Percentiles rank a stretch among this genome's conserved stretches.
phyloP scores from a whole-genome alignment of 2,329 filamentous ascomycete species.

The Drechslerella dactyloides region DNA sequence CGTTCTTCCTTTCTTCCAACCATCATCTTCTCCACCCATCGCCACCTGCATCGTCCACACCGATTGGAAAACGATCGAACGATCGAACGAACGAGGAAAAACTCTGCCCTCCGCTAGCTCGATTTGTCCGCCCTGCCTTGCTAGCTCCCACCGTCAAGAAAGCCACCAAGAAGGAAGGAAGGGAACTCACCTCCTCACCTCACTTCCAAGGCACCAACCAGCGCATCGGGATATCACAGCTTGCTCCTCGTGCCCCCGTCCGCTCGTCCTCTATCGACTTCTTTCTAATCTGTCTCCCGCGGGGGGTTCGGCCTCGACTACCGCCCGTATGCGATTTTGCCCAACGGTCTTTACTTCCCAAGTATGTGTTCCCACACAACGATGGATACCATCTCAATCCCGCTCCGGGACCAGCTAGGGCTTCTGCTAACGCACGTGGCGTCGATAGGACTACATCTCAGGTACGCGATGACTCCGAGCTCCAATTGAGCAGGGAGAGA shows the following conservation, averaged over 20 bases:
- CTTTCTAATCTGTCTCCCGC: constrained; percentile 19
- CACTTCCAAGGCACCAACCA: constrained; percentile 21
- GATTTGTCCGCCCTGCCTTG: constrained; percentile 9
- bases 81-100: constrained; percentile 16
- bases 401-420: constrained; percentile 16
- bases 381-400: no score
- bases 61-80: no score
- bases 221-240: constrained; percentile 30
- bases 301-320: constrained; percentile 51
- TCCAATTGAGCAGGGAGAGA: constrained; percentile 15
- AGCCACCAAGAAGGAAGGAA: no score
- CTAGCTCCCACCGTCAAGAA: background rate
- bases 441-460: constrained; percentile 74
- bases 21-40: no score
- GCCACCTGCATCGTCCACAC: no score
- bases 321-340: constrained; percentile 85
- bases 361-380: constrained; percentile 66
- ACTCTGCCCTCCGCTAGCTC: constrained; percentile 29
- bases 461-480: constrained; percentile 61
- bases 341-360: constrained; percentile 85
- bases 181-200: constrained; percentile 31
- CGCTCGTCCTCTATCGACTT: constrained; percentile 8
- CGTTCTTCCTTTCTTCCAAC: constrained; percentile 19
- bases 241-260: constrained; percentile 12
- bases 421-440: constrained; percentile 51